Percentiles rank a stretch among this genome's conserved stretches.
phyloP scores from a whole-genome alignment of 2,329 filamentous ascomycete genomes.

The Ophiostoma tasmaniense region DNA sequence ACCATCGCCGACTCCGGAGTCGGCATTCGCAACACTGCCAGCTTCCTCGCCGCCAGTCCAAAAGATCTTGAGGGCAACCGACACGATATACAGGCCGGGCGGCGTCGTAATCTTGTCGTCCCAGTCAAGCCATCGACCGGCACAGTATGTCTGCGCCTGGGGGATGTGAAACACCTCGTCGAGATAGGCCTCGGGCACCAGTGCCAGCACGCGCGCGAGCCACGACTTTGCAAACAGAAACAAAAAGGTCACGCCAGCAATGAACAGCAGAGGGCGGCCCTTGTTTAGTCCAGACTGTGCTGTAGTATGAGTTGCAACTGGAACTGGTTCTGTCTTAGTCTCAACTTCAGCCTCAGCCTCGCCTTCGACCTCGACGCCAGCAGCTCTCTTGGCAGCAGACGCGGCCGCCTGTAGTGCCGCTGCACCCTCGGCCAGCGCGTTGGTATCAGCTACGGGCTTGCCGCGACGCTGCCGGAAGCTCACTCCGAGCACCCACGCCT shows the following conservation, averaged over 20 bases:
- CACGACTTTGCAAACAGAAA: constrained; percentile 30
- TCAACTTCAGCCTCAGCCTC: neutral
- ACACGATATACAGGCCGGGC: constrained; percentile 54
- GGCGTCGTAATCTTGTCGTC: constrained; percentile 97
- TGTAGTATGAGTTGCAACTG: neutral
- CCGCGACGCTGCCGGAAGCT: constrained; percentile 19
- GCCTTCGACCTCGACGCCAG: neutral
- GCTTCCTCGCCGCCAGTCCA: constrained; percentile 13
- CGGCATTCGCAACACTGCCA: neutral
- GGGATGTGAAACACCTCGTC: constrained; percentile 86
- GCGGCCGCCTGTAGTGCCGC: neutral
- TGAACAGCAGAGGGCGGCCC: constrained; percentile 15
- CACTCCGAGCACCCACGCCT: constrained; percentile 19
- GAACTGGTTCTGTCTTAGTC: neutral
- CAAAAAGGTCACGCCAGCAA: constrained; percentile 20
- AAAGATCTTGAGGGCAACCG: constrained; percentile 12
- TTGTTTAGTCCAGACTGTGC: neutral
- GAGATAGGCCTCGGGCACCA: constrained; percentile 47
- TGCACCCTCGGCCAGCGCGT: constrained; percentile 12
- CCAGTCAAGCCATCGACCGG: constrained; percentile 67
- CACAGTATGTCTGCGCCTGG: constrained; percentile 82
- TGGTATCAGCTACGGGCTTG: constrained; percentile 13
- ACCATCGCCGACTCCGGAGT: constrained; percentile 11
- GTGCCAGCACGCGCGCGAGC: constrained; percentile 31
- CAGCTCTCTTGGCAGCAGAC: constrained; percentile 11